Base-by-base conservation (phyloP, 176 grass and related monocot species). In the Cenchrus purpureus region DNA sequence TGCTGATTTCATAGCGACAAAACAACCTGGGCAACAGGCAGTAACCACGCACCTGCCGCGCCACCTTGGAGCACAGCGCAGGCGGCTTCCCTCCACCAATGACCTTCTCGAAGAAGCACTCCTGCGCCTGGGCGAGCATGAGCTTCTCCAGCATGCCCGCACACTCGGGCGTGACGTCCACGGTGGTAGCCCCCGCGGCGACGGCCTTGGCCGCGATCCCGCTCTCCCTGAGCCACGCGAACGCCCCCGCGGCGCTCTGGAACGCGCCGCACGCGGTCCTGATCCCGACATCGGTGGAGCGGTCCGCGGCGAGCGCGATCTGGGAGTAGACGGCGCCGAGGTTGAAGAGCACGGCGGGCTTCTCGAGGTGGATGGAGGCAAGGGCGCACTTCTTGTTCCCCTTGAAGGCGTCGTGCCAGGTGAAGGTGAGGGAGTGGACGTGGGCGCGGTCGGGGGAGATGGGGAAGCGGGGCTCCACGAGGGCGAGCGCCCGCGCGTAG, bases 81-180 rank as follows among this genome's bases (percentile, higher is more conserved):
- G 94, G 91, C 5, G 97, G 94, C 84, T 97, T 99, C n/a, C 87
- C 94, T 14, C 93, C 97, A n/a, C 79, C 90, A 65, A 99, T 91
- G 16, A 94, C 97, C 91, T 94, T 99, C 90, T 99, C 97, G 68
- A 94, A 99, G 90, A 99, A 97, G 88, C 97, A 99, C 83, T 99
- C 97, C 79, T 99, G 94, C 19, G 97, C 94, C 79, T 99, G 97
- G 44, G 97, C 97, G 53, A 99, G 97, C 97, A 99, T 94, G 16
- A 99, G 89, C 79, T 90, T 96, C 86, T 99, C 97, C 44, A 97
- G 92, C 94, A 99, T 99, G 40, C 49, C 92, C 8, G 94, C 86
- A 65, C 90, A 97, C 84, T 99, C 97, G 9, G 94, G 90, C 17
- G 94, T 90, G 32, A 99, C 76, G 48, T 99, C 97, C 4, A 92